These are phyloP conservation scores for Claviceps pusilla DNA, from an alignment of 2,329 filamentous ascomycete genomes.

Conservation along the genomic window DNA sequence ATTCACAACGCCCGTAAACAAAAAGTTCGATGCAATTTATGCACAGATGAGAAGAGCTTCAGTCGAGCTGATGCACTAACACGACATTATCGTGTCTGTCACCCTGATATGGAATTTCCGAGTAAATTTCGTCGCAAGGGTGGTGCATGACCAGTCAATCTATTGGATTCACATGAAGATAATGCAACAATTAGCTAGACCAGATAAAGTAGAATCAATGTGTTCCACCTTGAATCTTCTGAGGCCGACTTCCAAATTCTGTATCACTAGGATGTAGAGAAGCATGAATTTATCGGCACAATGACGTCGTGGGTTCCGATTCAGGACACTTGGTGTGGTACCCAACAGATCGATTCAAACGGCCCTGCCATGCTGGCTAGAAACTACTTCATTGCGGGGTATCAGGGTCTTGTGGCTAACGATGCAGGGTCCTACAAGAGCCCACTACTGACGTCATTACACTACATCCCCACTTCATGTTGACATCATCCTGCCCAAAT, in stretches of 20 bases:
- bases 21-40: constrained; percentile 85
- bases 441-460: background rate
- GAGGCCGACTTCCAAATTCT: background rate
- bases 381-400: background rate
- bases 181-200: background rate
- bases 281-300: background rate
- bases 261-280: background rate
- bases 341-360: background rate
- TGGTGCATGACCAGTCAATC: background rate
- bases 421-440: background rate
- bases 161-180: constrained; percentile 22
- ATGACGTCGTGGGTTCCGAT: background rate
- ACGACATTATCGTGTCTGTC: constrained; percentile 84
- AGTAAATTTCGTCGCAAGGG: constrained; percentile 37
- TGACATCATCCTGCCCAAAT: background rate
- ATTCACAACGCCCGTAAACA: constrained; percentile 92
- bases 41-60: constrained; percentile 93
- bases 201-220: background rate
- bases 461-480: background rate
- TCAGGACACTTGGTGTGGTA: background rate
- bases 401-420: background rate
- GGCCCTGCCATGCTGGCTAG: background rate
- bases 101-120: constrained; percentile 75
- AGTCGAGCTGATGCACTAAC: constrained; percentile 90
- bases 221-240: background rate